A percentile compares a stretch with the other conserved stretches of the same genome.
Conservation (phyloP, 2,329 filamentous ascomycete genomes). For the Arthrobotrys megalospora region DNA sequence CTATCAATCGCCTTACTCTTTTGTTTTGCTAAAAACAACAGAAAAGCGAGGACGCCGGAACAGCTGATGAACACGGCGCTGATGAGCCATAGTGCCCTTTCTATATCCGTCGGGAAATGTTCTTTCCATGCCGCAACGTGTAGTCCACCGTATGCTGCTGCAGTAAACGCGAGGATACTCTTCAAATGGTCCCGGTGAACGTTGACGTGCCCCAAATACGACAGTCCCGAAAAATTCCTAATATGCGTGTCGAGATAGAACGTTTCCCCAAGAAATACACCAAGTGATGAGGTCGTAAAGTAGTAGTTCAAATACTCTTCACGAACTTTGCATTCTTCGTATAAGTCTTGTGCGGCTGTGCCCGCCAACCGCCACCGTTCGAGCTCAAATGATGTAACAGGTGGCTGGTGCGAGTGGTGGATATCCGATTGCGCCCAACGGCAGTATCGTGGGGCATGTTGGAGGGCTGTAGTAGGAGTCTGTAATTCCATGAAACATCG, state of each 20-base stretch:
- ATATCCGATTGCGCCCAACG: slow-evolving; percentile 50
- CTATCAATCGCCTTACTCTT: slow-evolving; percentile 39
- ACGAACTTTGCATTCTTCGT: slow-evolving; percentile 35
- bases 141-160: slow-evolving; percentile 64
- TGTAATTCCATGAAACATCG: slow-evolving; percentile 42
- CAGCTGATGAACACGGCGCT: slow-evolving; percentile 59
- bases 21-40: slow-evolving; percentile 41
- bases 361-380: slow-evolving; percentile 48
- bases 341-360: slow-evolving; percentile 40
- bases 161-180: slow-evolving; percentile 51
- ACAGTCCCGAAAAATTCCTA: slow-evolving; percentile 44
- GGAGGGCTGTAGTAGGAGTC: slow-evolving; percentile 29
- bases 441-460: slow-evolving; percentile 45
- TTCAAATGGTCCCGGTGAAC: slow-evolving; percentile 50
- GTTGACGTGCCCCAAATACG: slow-evolving; percentile 50
- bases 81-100: slow-evolving; percentile 64
- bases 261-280: slow-evolving; percentile 48
- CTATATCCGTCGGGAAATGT: slow-evolving; percentile 63
- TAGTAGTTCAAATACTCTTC: slow-evolving; percentile 46
- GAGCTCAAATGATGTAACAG: slow-evolving; percentile 39
- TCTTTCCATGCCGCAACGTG: slow-evolving; percentile 64
- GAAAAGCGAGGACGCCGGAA: slow-evolving; percentile 37
- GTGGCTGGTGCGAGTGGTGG: slow-evolving; percentile 28
- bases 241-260: slow-evolving; percentile 46
- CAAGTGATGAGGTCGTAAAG: slow-evolving; percentile 49